These are phyloP conservation scores for Ceratocystis variospora DNA, from an alignment of 2,329 filamentous ascomycete genomes.

Conservation along the genomic window DNA sequence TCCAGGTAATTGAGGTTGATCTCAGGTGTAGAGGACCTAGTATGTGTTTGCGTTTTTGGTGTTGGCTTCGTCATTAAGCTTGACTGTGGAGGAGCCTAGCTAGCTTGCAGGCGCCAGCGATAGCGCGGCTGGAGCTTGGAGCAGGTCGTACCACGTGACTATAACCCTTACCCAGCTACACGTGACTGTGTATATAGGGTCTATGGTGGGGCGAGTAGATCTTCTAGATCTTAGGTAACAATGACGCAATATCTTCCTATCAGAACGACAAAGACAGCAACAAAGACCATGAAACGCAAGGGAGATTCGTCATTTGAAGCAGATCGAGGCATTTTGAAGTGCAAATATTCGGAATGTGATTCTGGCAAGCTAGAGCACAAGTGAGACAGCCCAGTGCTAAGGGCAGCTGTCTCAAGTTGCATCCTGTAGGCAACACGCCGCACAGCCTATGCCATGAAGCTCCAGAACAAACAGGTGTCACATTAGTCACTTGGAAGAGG, in stretches of 20 bases:
- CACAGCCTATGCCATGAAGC: no score
- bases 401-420: no score
- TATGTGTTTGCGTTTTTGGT: not conserved
- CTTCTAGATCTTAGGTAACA: not conserved
- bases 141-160: not conserved
- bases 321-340: no score
- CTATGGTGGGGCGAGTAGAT: not conserved
- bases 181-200: not conserved
- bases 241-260: not conserved
- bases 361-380: no score
- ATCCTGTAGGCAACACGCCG: no score
- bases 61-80: conserved; percentile 3
- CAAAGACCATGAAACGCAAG: no score
- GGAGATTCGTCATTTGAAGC: no score
- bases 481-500: no score
- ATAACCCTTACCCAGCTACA: fast-evolving
- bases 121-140: conserved; percentile 8
- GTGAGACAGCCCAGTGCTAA: no score
- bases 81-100: not conserved
- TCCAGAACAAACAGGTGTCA: no score
- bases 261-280: no score
- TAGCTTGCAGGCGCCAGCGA: conserved; percentile 6
- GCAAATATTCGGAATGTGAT: no score
- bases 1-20: not conserved
- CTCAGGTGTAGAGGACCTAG: not conserved